phyloP scores from a whole-genome alignment of 1,284 basidiomycete species.

The Malassezia vespertilionis region DNA sequence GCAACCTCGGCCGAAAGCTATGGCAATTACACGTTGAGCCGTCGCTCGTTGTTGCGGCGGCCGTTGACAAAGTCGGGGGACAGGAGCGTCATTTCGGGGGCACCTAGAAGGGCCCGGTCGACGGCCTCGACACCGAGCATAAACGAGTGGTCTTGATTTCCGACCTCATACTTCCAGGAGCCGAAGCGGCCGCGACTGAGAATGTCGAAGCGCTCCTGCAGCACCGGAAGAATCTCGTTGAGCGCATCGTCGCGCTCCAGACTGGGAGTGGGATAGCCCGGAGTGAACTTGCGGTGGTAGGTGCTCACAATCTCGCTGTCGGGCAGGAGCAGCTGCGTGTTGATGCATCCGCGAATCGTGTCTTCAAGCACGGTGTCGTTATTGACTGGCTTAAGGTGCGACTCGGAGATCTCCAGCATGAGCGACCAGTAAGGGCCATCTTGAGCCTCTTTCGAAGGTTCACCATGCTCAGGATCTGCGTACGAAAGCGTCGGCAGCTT shows the following conservation, averaged over 20 bases:
- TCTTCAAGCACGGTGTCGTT: constrained; percentile 50
- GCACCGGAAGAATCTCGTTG: constrained; percentile 49
- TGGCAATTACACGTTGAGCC: constrained; percentile 24
- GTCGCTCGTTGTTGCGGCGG: constrained; percentile 49
- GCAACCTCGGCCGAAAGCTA: constrained; percentile 4
- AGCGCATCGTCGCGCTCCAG: constrained; percentile 51
- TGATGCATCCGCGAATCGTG: constrained; percentile 52
- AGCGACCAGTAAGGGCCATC: constrained; percentile 51
- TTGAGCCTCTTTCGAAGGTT: constrained; percentile 45
- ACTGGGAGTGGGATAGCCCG: constrained; percentile 51
- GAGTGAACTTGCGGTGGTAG: constrained; percentile 52
- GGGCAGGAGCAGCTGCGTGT: constrained; percentile 50
- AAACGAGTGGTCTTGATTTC: constrained; percentile 53
- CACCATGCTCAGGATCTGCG: constrained; percentile 49
- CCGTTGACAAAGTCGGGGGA: constrained; percentile 51
- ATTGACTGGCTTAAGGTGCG: constrained; percentile 51
- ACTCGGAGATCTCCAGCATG: constrained; percentile 54
- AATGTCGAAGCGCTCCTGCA: constrained; percentile 50
- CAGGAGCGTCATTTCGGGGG: constrained; percentile 51
- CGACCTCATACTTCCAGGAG: constrained; percentile 53
- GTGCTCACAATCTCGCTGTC: constrained; percentile 52
- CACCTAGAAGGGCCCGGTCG: constrained; percentile 50
- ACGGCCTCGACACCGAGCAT: constrained; percentile 53
- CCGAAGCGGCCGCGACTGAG: constrained; percentile 53
- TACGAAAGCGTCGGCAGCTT: constrained; percentile 51